A percentile compares a stretch with the other conserved stretches of the same genome.
Conservation (phyloP, 2,329 filamentous ascomycete species). For the Nemania abortiva region DNA sequence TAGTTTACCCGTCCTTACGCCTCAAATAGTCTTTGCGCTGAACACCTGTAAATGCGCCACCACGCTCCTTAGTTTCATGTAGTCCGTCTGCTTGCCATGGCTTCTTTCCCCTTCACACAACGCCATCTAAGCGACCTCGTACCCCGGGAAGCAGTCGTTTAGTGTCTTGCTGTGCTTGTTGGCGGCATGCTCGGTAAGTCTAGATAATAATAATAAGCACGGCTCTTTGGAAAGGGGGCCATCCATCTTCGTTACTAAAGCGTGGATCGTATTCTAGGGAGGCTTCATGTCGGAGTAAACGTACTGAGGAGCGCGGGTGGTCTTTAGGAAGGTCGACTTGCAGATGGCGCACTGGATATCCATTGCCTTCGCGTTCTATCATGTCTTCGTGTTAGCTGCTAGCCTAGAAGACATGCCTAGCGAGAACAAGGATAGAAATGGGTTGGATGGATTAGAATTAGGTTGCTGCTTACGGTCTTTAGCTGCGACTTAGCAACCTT, state of each 20-base stretch:
- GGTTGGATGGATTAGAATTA: too few relatives aligned
- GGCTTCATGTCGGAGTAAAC: slow-evolving; percentile 46
- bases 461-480: slow-evolving; percentile 67
- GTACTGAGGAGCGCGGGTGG: slow-evolving; percentile 77
- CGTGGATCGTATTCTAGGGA: not conserved
- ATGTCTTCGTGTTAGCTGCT: not conserved
- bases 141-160: slow-evolving; percentile 76
- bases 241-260: not conserved
- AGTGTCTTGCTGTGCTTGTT: slow-evolving; percentile 83
- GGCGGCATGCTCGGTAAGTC: slow-evolving; percentile 76
- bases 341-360: slow-evolving; percentile 82
- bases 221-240: not conserved
- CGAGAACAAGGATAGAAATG: not conserved
- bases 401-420: not conserved
- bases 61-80: slow-evolving; percentile 21
- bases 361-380: slow-evolving; percentile 78
- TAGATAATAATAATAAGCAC: slow-evolving; percentile 47
- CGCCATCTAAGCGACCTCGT: slow-evolving; percentile 40
- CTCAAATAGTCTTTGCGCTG: slow-evolving; percentile 31
- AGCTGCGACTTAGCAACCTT: slow-evolving; percentile 74
- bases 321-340: slow-evolving; percentile 84
- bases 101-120: slow-evolving; percentile 23
- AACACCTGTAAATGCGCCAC: slow-evolving; percentile 41
- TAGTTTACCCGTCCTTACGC: slow-evolving; percentile 30
- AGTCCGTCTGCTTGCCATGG: not conserved